Conservation (phyloP, 139 green algal species). For the Desmodesmus armatus region DNA sequence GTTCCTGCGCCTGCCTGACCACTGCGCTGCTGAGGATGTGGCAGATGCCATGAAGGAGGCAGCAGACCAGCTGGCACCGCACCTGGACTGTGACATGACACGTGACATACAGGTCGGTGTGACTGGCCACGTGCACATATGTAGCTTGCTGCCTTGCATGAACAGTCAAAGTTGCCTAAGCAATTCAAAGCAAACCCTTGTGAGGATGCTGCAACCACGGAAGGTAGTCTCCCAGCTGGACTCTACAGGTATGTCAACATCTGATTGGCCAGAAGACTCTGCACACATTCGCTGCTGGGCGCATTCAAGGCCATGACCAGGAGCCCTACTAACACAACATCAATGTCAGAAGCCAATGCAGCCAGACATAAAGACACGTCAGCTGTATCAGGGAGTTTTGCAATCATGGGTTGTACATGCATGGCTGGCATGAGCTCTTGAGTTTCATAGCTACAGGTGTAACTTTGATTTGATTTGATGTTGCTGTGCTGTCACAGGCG, state of each 20-base stretch:
- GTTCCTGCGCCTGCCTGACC: constrained; percentile 22
- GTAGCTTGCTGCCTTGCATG: too few species aligned
- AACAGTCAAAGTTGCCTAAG: background rate
- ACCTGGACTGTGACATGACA: background rate
- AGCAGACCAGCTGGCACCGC: constrained; percentile 27
- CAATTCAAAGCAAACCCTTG: background rate
- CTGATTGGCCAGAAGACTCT: too few species aligned
- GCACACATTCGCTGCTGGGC: too few species aligned
- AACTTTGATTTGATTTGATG: background rate
- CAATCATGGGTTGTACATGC: too few species aligned
- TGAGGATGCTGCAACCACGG: background rate
- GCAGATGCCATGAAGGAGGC: constrained; percentile 3
- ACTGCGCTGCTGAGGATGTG: background rate
- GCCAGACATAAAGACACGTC: background rate
- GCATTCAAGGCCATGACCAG: too few species aligned
- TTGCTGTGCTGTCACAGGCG: constrained; percentile 64
- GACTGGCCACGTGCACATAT: too few species aligned
- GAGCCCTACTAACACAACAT: too few species aligned
- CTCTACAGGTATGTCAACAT: too few species aligned
- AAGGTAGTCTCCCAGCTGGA: too few species aligned
- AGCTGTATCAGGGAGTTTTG: background rate
- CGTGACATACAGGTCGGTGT: constrained; percentile 68
- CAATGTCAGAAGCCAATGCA: too few species aligned
- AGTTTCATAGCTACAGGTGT: background rate
- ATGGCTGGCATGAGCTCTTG: background rate